phyloP scores from a whole-genome alignment of 768 basidiomycete species.

The Lactarius sp. region DNA sequence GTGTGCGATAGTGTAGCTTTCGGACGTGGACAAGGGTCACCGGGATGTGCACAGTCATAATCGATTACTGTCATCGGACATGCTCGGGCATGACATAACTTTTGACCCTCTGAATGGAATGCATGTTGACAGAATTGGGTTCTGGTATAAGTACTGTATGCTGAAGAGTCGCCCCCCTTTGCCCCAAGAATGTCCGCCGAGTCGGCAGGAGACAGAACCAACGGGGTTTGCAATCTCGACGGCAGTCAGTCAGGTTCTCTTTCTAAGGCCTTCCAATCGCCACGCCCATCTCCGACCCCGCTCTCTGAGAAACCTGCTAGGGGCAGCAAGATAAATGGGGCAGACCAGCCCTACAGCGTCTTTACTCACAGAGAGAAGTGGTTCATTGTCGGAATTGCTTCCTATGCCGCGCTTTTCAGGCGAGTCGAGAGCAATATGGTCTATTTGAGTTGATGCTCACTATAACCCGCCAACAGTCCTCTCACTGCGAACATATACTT shows the following conservation, averaged over 20 bases:
- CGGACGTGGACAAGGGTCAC: no score
- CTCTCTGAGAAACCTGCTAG: not conserved
- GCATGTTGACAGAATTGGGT: no score
- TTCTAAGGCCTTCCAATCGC: not conserved
- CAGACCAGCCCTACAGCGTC: conserved; percentile 40
- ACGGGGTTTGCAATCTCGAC: not conserved
- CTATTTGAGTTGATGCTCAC: not conserved
- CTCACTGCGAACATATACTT: conserved; percentile 75
- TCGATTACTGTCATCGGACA: not conserved
- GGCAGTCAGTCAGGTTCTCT: not conserved
- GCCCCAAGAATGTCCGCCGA: not conserved
- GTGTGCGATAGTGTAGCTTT: no score
- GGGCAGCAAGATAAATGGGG: conserved; percentile 14
- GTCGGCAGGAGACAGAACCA: not conserved
- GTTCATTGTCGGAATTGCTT: conserved; percentile 57
- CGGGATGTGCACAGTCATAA: not conserved
- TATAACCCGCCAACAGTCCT: conserved; percentile 40
- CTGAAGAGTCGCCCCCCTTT: no score
- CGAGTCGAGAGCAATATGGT: conserved; percentile 20
- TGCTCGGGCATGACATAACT: not conserved
- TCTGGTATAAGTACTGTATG: no score
- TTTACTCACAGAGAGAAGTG: conserved; percentile 59
- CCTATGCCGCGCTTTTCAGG: conserved; percentile 64
- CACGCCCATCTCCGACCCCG: not conserved
- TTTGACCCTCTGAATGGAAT: no score